Evolutionary conservation across 208 protist genomes (phyloP), one percentile per base, ranked within the genome.

Genomic region (Plasmodiophora brassicae): DNA sequence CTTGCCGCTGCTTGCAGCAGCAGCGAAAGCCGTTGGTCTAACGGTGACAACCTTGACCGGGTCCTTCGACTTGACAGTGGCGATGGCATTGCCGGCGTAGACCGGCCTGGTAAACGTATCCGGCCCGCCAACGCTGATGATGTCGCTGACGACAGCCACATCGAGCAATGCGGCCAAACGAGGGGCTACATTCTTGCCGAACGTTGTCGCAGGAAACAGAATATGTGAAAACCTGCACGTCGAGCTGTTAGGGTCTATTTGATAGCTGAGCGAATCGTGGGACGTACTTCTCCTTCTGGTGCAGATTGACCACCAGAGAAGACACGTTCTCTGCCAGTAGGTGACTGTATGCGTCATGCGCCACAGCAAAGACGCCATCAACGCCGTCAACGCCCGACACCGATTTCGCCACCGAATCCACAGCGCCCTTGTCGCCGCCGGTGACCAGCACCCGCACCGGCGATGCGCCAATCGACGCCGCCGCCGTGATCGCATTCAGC

Each of bases 71-170:
- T 96, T 93, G 28, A 99, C 94, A 1, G 95, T 98, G 32, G 94
- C 92, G 65, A 99, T 93, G 28, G 96, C 97, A 91, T 99, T 99
- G 46, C 97, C 97, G 36, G 98, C 98, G 92, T 98, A 99, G 85
- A 98, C 97, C 38, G 96, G 95, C 25, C 97, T 95, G 22, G 95
- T 93, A 92, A 99, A 99, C 0, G 96, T 98, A 88, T 96, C 92
- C 54, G 94, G 94, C 65, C 90, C 89, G 90, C 97, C 92, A 38
- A 99, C 91, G 10, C 89, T 91, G 0, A 95, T 95, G 36, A 86
- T 57, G n/a, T 99, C 97, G 8, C 94, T 94, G 84, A 99, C 95
- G 38, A 95, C 94, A 84, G 94, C 92, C 53, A 95, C 93, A 89
- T 98, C 94, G 1, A 96, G 91, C 86, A 92, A 88, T 32, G 95